Evolutionary conservation across 2,329 filamentous ascomycete species (phyloP), one percentile per base, ranked within the genome.

Genomic region (Aspergillus flavus): DNA sequence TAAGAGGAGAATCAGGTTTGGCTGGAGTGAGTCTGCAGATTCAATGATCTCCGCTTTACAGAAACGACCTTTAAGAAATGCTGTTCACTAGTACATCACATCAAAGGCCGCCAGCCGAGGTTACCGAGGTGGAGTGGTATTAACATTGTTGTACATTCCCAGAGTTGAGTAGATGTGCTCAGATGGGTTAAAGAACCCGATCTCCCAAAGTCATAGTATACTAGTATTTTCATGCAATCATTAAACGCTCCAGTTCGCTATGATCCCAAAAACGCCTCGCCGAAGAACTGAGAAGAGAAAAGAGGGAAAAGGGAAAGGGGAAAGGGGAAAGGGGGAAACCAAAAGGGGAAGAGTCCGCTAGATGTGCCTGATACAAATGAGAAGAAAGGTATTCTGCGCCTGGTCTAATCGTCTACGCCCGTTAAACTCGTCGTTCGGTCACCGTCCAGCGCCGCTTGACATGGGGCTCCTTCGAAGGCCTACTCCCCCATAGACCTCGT

Each of bases 361-460:
- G 16, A 36, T 16, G 6, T 36, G 6, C 26, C 14, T 36, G 34
- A 36, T 16, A 36, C 34, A 36, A 14, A 36, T 5, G 14, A 36
- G 14, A 6, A 16, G 14, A 36, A 16, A 36, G 34, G 34, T 7
- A 36, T 36, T 16, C 34, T 16, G 34, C 34, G 21, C 11, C 4
- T 14, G 23, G 7, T 9, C 14, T 16, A 16, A 19, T 48, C 3
- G 9, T 19, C 16, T 26, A 50, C 23, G 5, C 46, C 26, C 14
- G 11, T 63, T 50, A 67, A 48, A 62, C 50, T 12, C 69, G 68
- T 46, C 71, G 72, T 63, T 80, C 77, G 10, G 75, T 69, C 56
- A 80, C 71, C 3, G 78, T 79, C 78, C 77, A 80, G 58, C 78
- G 74, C 54, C 78, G 73, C 59, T 73, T 74, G 21, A 71, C 64